These are phyloP conservation scores for Didymosphaeria variabile DNA, from an alignment of 2,329 filamentous ascomycete species.

Conservation along the genomic window DNA sequence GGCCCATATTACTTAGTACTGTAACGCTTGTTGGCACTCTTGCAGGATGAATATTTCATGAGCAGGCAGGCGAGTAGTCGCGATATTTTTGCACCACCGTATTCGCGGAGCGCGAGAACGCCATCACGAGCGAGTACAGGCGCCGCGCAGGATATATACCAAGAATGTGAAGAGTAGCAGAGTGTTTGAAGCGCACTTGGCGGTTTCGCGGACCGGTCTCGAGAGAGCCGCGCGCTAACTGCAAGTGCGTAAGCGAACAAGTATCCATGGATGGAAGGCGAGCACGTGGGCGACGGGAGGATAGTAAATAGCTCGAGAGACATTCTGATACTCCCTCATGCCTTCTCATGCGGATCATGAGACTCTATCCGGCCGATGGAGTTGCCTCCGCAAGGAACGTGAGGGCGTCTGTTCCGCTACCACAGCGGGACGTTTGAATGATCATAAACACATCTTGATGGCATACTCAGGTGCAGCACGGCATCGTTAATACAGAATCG, in stretches of 20 bases:
- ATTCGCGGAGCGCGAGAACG: background rate
- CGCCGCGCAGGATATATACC: background rate
- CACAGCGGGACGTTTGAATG: background rate
- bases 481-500: too few species aligned
- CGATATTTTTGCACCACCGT: background rate
- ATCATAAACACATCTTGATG: background rate
- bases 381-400: background rate
- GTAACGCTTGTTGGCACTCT: background rate
- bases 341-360: background rate
- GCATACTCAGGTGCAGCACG: too few species aligned
- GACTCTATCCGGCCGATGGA: background rate
- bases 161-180: background rate
- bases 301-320: background rate
- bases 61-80: background rate
- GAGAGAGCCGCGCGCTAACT: background rate
- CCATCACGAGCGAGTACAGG: background rate
- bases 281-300: background rate
- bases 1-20: background rate
- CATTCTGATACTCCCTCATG: background rate
- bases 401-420: background rate
- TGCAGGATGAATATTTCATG: background rate
- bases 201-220: slow-evolving; percentile 12
- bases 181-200: slow-evolving; percentile 1
- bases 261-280: background rate
- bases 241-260: background rate